Base-by-base conservation (phyloP, 1,139 yeast genomes). In the Sugiyamaella xylanicola region DNA sequence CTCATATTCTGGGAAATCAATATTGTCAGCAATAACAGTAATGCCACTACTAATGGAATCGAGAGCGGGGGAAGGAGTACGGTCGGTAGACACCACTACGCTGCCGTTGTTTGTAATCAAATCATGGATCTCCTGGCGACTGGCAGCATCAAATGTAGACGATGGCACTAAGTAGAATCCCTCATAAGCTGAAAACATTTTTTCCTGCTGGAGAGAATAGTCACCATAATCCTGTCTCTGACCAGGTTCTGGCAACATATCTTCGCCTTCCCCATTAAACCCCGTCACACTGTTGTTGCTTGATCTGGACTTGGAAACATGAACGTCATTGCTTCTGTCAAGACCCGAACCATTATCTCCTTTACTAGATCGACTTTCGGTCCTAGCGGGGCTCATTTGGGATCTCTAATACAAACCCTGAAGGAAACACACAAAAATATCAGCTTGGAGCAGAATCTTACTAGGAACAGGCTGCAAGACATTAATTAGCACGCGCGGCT, bases 1-100 rank as follows among this genome's bases (percentile, higher is more conserved):
- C 3, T 68, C 68, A 64, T 84, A 86, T 43, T 84, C 84, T 5
- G 80, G 78, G 61, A 86, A 87, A 27, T 80, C 77, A 2, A 76
- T 68, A 3, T 79, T 72, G 35, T 75, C 74, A n/a, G 89, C 73
- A 5, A 88, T 76, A 9, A 88, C 79, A 59, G 85, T 87, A 16
- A 84, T 55, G 3, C 49, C 45, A 5, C 50, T 51, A 1, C 45
- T 51, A 7, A 55, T 41, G 1, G 50, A 43, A 22, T 53, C 58
- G 21, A 48, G 47, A 16, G 19, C 46, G n/a, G 50, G 47, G 8
- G 47, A 11, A 5, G 47, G 36, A 15, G 37, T 15, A 16, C 27
- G 16, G 36, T 16, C 45, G 17, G 40, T 17, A 16, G 49, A 27
- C 4, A 51, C 32, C 9, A 50, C 39, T 8, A 4, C 16, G 21